phyloP scores from a whole-genome alignment of 768 basidiomycete species.

The Tylopilus sp. region DNA sequence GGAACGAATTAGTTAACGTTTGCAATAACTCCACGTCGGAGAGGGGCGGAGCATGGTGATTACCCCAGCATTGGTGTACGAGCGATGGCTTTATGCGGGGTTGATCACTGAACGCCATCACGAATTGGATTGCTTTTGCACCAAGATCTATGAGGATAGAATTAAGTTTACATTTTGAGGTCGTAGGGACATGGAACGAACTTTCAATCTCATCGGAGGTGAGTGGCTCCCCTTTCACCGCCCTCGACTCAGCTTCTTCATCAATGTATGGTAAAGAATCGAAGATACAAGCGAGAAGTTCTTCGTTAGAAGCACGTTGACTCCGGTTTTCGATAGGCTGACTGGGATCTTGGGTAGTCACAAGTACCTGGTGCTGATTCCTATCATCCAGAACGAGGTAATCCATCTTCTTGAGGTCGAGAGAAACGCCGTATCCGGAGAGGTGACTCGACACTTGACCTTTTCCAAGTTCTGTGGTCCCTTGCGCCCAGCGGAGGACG shows the following conservation, averaged over 20 bases:
- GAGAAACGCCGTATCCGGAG: constrained; percentile 86
- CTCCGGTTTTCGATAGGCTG: constrained; percentile 2
- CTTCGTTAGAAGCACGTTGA: constrained; percentile 13
- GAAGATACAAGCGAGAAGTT: constrained; percentile 26
- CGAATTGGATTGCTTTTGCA: constrained; percentile 69
- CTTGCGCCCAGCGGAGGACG: constrained; percentile 51
- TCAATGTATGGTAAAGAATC: constrained; percentile 30
- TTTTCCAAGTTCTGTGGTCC: constrained; percentile 35
- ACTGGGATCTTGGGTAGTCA: neutral
- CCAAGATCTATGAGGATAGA: constrained; percentile 51
- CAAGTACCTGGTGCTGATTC: constrained; percentile 19
- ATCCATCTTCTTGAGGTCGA: constrained; percentile 96
- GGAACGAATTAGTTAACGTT: constrained; percentile 83
- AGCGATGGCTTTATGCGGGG: constrained; percentile 35
- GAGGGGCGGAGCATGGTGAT: constrained; percentile 7
- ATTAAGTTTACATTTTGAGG: neutral
- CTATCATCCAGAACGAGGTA: constrained; percentile 94
- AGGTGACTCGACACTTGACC: constrained; percentile 43
- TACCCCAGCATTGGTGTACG: constrained; percentile 20
- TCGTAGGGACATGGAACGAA: constrained; percentile 27
- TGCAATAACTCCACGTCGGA: constrained; percentile 38
- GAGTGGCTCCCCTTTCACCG: constrained; percentile 42
- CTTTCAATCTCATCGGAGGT: constrained; percentile 53
- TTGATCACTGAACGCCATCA: constrained; percentile 55
- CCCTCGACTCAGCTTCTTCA: constrained; percentile 28